phyloP scores from a whole-genome alignment of 805 yeast species.

The Candida khao-thaluensis region DNA sequence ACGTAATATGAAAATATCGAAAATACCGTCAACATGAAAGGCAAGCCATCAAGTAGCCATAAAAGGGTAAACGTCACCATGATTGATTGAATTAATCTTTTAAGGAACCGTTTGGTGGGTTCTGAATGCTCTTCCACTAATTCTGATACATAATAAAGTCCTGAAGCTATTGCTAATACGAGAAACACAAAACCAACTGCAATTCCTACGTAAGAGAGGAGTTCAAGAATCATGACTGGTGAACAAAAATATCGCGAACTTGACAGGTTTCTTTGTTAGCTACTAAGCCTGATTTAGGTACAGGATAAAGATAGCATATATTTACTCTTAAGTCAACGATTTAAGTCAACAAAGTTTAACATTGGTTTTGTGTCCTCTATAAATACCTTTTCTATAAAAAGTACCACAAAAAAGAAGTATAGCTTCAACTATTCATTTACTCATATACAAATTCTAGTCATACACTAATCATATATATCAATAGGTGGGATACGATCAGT shows the following conservation, averaged over 20 bases:
- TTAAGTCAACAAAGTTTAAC: no score
- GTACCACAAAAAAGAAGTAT: no score
- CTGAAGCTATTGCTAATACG: slow-evolving; percentile 72
- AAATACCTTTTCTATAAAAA: no score
- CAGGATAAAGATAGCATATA: no score
- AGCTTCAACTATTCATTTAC: no score
- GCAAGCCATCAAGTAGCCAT: slow-evolving; percentile 75
- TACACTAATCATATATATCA: slow-evolving; percentile 84
- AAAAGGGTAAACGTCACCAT: slow-evolving; percentile 55
- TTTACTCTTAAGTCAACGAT: no score
- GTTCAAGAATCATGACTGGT: slow-evolving; percentile 34
- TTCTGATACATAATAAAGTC: slow-evolving; percentile 87
- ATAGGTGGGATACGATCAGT: slow-evolving; percentile 93
- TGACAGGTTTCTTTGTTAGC: no score
- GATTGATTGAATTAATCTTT: slow-evolving; percentile 61
- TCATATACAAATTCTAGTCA: no score
- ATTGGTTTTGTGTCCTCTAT: no score
- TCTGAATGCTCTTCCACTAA: slow-evolving; percentile 91
- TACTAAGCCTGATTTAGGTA: no score
- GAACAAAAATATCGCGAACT: no score
- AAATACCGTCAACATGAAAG: slow-evolving; percentile 63
- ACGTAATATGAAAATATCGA: slow-evolving; percentile 69
- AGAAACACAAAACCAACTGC: slow-evolving; percentile 41
- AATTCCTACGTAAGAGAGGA: slow-evolving; percentile 39
- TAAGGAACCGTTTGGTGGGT: slow-evolving; percentile 70